Base-by-base conservation (phyloP, 2,329 filamentous ascomycete species). In the Cordyceps cateniannulata region DNA sequence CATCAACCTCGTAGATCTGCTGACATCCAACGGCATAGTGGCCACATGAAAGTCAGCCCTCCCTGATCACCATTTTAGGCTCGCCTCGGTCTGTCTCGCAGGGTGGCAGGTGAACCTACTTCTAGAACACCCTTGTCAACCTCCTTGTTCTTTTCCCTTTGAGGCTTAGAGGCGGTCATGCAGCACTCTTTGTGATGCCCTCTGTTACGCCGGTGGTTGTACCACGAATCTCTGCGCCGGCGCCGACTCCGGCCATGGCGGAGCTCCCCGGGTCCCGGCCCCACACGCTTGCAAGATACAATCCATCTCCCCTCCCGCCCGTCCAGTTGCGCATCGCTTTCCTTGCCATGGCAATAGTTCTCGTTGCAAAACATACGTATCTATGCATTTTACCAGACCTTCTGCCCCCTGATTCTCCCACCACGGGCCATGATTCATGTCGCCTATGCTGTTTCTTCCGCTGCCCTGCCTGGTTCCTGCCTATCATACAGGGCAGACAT, bases 391-490 rank as follows among this genome's bases (percentile, higher is more conserved):
- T 2, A 35, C 9, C 32, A 42, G 14, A 14, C 9, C 10, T 20
- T 20, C 4, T 45, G 22, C 10, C 7, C 8, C n/a, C 42, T 45
- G 42, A 35, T 10, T 20, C n/a, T 45, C 42, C n/a, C n/a, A 45
- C 42, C n/a, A 20, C n/a, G n/a, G 44, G 24, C 10, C 22, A 29
- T 24, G 40, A 56, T 48, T 48, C 29, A 24, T 48, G 42, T 25
- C 35, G 25, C 16, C 35, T 10, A 50, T 51, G 18, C 35, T 51
- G 47, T 59, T 59, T 59, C 56, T 59, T 42, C 56, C 56, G 56
- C 24, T 18, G 14, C 10, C 38, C 18, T 29, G n/a, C 42, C n/a
- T 10, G 27, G 32, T 24, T 48, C 14, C 45, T 32, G 55, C 18
- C n/a, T 47, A 50, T 59, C 32, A 51, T 35, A 51, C 49, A 51